These are phyloP conservation scores for Flueggea neowawraea DNA, from an alignment of 441 rosid genomes.

Conservation along the genomic window DNA sequence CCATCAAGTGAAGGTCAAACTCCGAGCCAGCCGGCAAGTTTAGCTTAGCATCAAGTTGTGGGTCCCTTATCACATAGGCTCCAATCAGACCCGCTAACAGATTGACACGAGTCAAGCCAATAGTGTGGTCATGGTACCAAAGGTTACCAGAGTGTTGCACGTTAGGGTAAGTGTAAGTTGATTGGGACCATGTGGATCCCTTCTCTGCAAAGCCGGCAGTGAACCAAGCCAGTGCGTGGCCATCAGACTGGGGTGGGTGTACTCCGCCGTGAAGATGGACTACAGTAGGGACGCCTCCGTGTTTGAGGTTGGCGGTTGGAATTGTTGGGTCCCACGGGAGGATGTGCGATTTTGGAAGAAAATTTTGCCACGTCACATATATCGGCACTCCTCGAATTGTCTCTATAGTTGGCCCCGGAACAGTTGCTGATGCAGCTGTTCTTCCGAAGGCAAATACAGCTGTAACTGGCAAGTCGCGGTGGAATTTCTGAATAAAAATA, in stretches of 20 bases:
- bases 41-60: conserved; percentile 47
- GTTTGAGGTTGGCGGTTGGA: conserved; percentile 51
- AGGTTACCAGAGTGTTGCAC: conserved; percentile 83
- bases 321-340: conserved; percentile 91
- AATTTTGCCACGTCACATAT: conserved; percentile 71
- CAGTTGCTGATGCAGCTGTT: conserved; percentile 33
- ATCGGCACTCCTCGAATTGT: conserved; percentile 61
- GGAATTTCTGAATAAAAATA: conserved; percentile 61
- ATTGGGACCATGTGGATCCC: conserved; percentile 76
- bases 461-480: conserved; percentile 76
- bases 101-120: conserved; percentile 91
- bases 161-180: conserved; percentile 53
- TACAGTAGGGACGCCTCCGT: conserved; percentile 76
- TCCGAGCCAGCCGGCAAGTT: conserved; percentile 49
- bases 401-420: conserved; percentile 98
- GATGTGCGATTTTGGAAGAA: conserved; percentile 80
- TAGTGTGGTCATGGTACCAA: conserved; percentile 97
- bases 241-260: conserved; percentile 74
- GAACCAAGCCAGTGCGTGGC: conserved; percentile 71
- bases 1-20: conserved; percentile 58
- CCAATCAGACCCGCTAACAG: conserved; percentile 81
- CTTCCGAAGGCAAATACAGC: conserved; percentile 81
- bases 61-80: conserved; percentile 64
- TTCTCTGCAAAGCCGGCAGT: conserved; percentile 51
- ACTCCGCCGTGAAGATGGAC: conserved; percentile 92